Conservation (phyloP, 768 basidiomycete species). For the Kwoniella sp. region DNA sequence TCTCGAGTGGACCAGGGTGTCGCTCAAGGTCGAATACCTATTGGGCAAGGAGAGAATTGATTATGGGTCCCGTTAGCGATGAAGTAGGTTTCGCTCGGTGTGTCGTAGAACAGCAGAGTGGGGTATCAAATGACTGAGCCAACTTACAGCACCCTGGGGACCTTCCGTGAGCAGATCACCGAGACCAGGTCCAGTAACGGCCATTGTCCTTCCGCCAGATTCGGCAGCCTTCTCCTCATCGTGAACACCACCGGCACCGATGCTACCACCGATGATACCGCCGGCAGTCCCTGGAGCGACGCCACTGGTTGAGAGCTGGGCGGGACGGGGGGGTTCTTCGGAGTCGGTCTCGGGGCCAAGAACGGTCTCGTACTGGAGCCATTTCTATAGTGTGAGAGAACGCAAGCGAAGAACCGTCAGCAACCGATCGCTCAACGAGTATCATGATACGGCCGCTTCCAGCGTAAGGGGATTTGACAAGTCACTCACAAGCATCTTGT, state of each 20-base stretch:
- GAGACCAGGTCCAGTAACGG: slow-evolving; percentile 50
- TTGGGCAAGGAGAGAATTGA: no score
- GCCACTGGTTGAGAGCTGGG: background rate
- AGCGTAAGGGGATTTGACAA: background rate
- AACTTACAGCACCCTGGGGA: slow-evolving; percentile 25
- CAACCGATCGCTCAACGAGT: background rate
- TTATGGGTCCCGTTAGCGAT: no score
- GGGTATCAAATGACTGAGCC: no score
- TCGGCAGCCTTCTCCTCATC: slow-evolving; percentile 31
- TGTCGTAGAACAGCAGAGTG: no score
- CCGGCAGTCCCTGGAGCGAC: slow-evolving; percentile 6
- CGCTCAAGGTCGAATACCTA: slow-evolving; percentile 40
- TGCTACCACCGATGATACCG: background rate
- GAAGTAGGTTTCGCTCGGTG: no score
- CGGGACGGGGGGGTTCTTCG: slow-evolving; percentile 12
- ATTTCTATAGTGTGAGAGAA: slow-evolving; percentile 31
- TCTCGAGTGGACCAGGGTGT: slow-evolving; percentile 25
- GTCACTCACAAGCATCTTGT: slow-evolving; percentile 49
- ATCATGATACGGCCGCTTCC: no score
- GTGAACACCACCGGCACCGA: slow-evolving; percentile 5
- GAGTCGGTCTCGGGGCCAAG: slow-evolving; percentile 49
- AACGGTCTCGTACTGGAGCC: slow-evolving; percentile 55
- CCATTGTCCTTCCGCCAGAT: slow-evolving; percentile 30
- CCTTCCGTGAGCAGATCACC: slow-evolving; percentile 52
- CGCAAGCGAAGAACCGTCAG: background rate